A percentile compares a stretch with the other conserved stretches of the same genome.
Conservation (phyloP, 129 eudicot species). For the Artemisia annua region DNA sequence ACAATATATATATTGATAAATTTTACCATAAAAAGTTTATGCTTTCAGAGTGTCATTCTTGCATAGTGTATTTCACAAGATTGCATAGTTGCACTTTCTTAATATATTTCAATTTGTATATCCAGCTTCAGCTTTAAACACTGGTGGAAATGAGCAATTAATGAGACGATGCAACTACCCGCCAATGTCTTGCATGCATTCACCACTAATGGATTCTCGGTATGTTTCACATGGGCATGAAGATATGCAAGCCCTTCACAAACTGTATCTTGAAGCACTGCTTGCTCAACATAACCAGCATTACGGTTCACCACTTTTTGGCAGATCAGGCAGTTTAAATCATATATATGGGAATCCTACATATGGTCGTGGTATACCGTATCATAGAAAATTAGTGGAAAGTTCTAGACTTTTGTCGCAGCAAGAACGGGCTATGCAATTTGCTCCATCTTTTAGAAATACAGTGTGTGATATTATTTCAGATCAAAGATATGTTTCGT, state of each 20-base stretch:
- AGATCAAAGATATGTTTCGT: conserved; percentile 48
- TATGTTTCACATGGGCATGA: conserved; percentile 35
- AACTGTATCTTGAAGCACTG: conserved; percentile 55
- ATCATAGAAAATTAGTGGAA: conserved; percentile 42
- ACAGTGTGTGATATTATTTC: conserved; percentile 35
- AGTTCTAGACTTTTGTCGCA: conserved; percentile 39
- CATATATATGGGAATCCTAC: conserved; percentile 41
- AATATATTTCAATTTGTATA: conserved; percentile 1
- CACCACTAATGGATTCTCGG: conserved; percentile 38
- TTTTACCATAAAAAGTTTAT: not conserved
- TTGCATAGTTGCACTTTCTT: not conserved
- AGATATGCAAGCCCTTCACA: conserved; percentile 59
- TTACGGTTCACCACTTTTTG: conserved; percentile 35
- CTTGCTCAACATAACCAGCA: conserved; percentile 65
- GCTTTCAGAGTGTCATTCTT: not conserved
- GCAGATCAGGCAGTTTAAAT: conserved; percentile 43
- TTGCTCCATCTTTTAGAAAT: conserved; percentile 36
- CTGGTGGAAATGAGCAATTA: conserved; percentile 35
- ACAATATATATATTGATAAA: no score
- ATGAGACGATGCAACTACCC: conserved; percentile 41
- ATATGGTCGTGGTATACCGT: conserved; percentile 34
- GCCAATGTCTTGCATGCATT: conserved; percentile 30
- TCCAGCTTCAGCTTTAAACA: conserved; percentile 43
- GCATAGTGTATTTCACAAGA: not conserved
- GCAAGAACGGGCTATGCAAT: conserved; percentile 42